phyloP scores from a whole-genome alignment of 73 alveolate species.

The Paramecium sonneborni region DNA sequence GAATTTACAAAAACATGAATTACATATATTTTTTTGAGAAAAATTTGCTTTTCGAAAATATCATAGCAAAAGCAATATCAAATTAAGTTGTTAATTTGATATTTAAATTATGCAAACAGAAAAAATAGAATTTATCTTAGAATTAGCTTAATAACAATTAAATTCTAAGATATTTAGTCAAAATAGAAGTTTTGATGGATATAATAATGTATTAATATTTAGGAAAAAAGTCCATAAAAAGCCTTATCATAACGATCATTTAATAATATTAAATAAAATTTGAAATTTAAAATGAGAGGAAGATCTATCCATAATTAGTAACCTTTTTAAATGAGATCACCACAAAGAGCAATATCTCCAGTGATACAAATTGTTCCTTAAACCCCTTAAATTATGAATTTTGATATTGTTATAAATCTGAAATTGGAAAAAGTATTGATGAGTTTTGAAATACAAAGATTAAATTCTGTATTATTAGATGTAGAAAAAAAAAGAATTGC shows the following conservation, averaged over 20 bases:
- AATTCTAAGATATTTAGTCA: background rate
- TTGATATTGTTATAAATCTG: background rate
- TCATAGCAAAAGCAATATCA: too few relatives aligned
- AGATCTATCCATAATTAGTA: background rate
- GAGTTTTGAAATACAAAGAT: constrained; percentile 30
- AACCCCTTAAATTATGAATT: background rate
- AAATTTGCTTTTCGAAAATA: too few relatives aligned
- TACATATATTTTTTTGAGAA: too few relatives aligned
- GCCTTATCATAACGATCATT: background rate
- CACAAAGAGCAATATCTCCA: constrained; percentile 2
- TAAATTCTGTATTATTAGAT: background rate
- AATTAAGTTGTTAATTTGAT: too few relatives aligned
- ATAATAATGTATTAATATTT: background rate
- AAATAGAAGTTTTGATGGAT: background rate
- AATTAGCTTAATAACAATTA: too few relatives aligned
- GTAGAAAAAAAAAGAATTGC: background rate
- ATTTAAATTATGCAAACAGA: too few relatives aligned
- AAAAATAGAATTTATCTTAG: too few relatives aligned
- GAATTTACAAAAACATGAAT: too few relatives aligned
- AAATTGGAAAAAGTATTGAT: background rate
- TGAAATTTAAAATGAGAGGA: constrained; percentile 15
- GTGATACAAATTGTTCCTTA: background rate
- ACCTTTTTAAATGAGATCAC: background rate
- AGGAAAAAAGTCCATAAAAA: background rate
- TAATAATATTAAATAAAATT: background rate